These are phyloP conservation scores for Neofusicoccum sp. DNA, from an alignment of 2,329 filamentous ascomycete species.

Conservation along the genomic window DNA sequence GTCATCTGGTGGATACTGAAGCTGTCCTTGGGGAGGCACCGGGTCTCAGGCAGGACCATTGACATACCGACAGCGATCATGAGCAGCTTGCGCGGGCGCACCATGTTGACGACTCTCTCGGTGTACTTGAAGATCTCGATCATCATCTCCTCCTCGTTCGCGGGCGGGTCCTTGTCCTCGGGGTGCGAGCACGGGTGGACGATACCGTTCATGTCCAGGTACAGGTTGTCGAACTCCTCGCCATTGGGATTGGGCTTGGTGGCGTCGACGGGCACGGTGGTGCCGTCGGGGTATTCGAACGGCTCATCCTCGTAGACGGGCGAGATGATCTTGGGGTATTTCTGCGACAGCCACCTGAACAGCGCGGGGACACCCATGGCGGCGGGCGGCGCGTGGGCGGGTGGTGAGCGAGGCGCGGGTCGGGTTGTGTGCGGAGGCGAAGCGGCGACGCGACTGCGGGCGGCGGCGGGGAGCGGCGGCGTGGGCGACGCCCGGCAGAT, in stretches of 20 bases:
- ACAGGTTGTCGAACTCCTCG: constrained; percentile 96
- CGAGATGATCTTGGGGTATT: constrained; percentile 96
- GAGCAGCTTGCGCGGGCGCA: constrained; percentile 87
- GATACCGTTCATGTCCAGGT: constrained; percentile 99
- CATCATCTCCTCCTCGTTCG: constrained; percentile 99
- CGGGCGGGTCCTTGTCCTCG: constrained; percentile 85
- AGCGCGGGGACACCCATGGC: constrained; percentile 91
- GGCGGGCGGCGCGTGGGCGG: not conserved
- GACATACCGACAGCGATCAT: constrained; percentile 91
- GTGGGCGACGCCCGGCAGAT: constrained; percentile 3
- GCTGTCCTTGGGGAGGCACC: constrained; percentile 26
- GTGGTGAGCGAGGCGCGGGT: not conserved
- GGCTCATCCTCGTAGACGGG: constrained; percentile 84
- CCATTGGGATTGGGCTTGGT: constrained; percentile 89
- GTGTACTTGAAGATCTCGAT: constrained; percentile 96
- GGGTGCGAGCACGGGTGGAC: constrained; percentile 98
- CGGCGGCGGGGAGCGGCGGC: not conserved
- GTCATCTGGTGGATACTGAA: constrained; percentile 28
- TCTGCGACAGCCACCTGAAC: constrained; percentile 94
- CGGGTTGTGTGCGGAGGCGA: not conserved
- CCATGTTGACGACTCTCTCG: constrained; percentile 98
- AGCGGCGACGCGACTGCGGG: not conserved
- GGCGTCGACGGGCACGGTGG: constrained; percentile 78
- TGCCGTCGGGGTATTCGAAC: constrained; percentile 72
- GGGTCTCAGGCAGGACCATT: constrained; percentile 9